Base-by-base conservation (phyloP, 2,329 filamentous ascomycete species). In the Hirsutella thompsonii region DNA sequence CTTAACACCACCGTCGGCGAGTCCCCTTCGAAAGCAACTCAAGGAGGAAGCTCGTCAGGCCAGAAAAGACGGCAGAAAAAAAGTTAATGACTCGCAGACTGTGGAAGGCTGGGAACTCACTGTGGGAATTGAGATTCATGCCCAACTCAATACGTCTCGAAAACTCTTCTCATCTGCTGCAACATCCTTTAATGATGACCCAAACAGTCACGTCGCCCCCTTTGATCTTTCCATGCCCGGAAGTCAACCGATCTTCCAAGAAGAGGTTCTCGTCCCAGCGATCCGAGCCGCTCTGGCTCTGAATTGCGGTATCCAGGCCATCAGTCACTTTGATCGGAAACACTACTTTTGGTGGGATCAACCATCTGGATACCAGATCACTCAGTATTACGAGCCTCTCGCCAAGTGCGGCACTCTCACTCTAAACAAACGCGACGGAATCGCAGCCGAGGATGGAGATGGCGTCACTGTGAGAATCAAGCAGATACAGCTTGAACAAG, bases 271-370 rank as follows among this genome's bases (percentile, higher is more conserved):
- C 10, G 71, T 96, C 30, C 92, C 92, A 4, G 92, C 92, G n/a
- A 57, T 98, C 14, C 79, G 92, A 45, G 90, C 90, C 16, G 90
- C 92, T 0, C 66, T 95, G 38, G 86, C 88, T 0, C 68, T 98
- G 36, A 76, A 81, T 43, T 96, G 92, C 60, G 65, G 79, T 2
- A 73, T 96, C 40, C 83, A 93, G 55, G 68, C 63, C 1, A 71
- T 76, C 50, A 94, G 88, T 59, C 77, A 76, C 41, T 98, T 95
- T 63, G 92, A 98, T 61, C 74, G 92, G 47, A 98, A 98, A 60
- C 92, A 98, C 61, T 98, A 98, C 63, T 96, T 98, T 62, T 94
- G 95, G 68, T 94, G 92, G 76, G 92, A 98, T 60, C 92, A 98
- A 61, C 92, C 92, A 1, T 76, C 86, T 0, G 92, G 92, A 0